Evolutionary conservation across 2,329 filamentous ascomycete genomes (phyloP).

Genomic region (Fusarium sp.): DNA sequence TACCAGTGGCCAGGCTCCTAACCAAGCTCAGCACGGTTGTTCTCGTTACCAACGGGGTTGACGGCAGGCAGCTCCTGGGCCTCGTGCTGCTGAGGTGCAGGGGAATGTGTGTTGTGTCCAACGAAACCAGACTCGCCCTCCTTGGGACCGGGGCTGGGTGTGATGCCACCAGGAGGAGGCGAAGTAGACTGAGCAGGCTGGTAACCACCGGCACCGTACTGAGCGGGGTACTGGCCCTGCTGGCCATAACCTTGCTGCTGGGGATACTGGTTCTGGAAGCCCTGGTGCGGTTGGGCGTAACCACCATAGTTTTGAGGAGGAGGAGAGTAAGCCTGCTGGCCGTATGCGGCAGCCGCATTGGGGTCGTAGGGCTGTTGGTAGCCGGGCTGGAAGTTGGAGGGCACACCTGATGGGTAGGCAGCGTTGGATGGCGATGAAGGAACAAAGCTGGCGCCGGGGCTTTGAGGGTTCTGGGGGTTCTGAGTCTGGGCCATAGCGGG

Average conservation of each 20-base stretch:
- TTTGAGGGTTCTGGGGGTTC: slow-evolving; percentile 31
- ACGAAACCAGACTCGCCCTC: slow-evolving; percentile 15
- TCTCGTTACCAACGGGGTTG: slow-evolving; percentile 46
- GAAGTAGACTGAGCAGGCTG: slow-evolving; percentile 36
- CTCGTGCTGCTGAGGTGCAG: slow-evolving; percentile 14
- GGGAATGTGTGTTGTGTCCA: slow-evolving; percentile 18
- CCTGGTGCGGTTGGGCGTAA: slow-evolving; percentile 40
- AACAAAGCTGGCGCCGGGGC: slow-evolving; percentile 33
- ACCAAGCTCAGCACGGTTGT: slow-evolving; percentile 50
- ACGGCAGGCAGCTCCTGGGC: slow-evolving; percentile 46
- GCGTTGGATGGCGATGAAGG: slow-evolving; percentile 39
- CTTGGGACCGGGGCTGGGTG: slow-evolving; percentile 47
- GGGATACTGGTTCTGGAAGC: slow-evolving; percentile 31
- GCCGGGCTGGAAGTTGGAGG: slow-evolving; percentile 37
- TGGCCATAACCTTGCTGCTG: slow-evolving; percentile 38
- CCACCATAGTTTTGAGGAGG: slow-evolving; percentile 34
- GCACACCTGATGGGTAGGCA: slow-evolving; percentile 46
- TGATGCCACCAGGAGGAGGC: slow-evolving; percentile 44
- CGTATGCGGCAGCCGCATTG: slow-evolving; percentile 33
- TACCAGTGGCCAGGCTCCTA: slow-evolving; percentile 16
- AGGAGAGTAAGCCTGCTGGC: slow-evolving; percentile 36
- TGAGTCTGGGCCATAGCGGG: slow-evolving; percentile 32
- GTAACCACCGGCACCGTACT: slow-evolving; percentile 38
- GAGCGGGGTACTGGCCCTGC: slow-evolving; percentile 40
- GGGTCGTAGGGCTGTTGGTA: slow-evolving; percentile 45